Evolutionary conservation across 2,329 filamentous ascomycete genomes (phyloP), one percentile per base, ranked within the genome.

Genomic region (Nemania abortiva): DNA sequence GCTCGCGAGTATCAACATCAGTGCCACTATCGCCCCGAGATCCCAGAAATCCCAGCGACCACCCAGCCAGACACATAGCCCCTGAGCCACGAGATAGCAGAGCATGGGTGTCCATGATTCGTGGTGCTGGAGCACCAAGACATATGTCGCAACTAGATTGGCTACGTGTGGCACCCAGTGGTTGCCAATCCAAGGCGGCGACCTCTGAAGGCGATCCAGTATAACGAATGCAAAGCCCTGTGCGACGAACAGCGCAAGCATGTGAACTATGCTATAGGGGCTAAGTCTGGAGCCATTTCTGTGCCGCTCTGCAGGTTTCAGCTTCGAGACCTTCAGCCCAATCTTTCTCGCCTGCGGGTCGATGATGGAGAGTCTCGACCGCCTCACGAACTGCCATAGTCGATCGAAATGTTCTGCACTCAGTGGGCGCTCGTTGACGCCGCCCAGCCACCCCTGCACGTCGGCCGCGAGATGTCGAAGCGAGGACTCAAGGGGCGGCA

Each of bases 311-410:
- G 31, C 7, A 18, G 20, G 42, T 31, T 49, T 18, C 31, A 20
- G 49, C 24, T 37, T 20, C 2, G 57, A 9, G 3, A 61, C 10
- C 4, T n/a, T 29, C 13, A 61, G 50, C 29, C 24, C 42, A 39
- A 60, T 20, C 15, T 58, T 53, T 3, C 22, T 5, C 3, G 45
- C 31, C 53, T 53, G 45, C 2, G 64, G 42, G 52, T 58, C 24
- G 45, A 63, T 63, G 24, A 62, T 63, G 42, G 58, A 45, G 45
- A 47, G 34, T 20, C 22, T 63, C 31, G 64, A 58, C 18, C 54
- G 55, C 13, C 18, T 52, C 7, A 59, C 42, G 45, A 66, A 57
- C 18, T 27, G 39, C n/a, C 58, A n/a, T 20, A 62, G 53, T 34
- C 42, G 31, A 27, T 58, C 52, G 34, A 52, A 57, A 27, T 57